phyloP scores from a whole-genome alignment of 257 asterid species.

The Jacaranda mimosifolia region DNA sequence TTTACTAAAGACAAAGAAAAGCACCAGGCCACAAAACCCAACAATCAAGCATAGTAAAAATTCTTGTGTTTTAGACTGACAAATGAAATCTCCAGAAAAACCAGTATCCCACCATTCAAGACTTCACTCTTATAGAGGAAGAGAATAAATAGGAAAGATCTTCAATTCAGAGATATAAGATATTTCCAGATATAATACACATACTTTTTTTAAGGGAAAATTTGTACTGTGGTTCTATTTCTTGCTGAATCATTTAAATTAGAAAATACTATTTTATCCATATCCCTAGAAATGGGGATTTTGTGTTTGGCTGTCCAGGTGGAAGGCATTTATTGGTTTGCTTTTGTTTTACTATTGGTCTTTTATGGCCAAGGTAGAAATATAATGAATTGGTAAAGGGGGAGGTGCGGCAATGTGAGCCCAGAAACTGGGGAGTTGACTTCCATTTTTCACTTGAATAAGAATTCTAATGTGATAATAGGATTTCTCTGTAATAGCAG shows the following conservation, averaged over 20 bases:
- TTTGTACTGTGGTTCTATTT: background rate
- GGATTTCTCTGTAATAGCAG: background rate
- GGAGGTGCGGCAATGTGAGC: background rate
- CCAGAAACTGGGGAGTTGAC: background rate
- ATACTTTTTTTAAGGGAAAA: background rate
- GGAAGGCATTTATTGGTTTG: background rate
- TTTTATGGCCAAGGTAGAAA: background rate
- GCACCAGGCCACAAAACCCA: conserved; percentile 21
- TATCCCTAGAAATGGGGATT: conserved; percentile 3
- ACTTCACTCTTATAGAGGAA: conserved; percentile 1
- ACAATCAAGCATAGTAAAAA: conserved; percentile 28
- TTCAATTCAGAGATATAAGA: background rate
- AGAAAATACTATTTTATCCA: background rate
- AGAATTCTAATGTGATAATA: background rate
- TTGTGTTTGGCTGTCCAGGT: conserved; percentile 6
- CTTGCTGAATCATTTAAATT: conserved; percentile 3
- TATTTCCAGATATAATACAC: conserved; percentile 3
- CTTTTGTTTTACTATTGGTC: background rate
- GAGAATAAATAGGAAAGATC: conserved; percentile 3
- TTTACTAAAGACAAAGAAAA: conserved; percentile 32
- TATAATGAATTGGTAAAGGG: background rate
- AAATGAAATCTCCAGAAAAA: background rate
- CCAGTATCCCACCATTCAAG: conserved; percentile 14
- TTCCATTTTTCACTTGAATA: conserved; percentile 17
- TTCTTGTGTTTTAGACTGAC: background rate